phyloP scores from a whole-genome alignment of 2,329 filamentous ascomycete genomes.

The Ophiostoma populinum region DNA sequence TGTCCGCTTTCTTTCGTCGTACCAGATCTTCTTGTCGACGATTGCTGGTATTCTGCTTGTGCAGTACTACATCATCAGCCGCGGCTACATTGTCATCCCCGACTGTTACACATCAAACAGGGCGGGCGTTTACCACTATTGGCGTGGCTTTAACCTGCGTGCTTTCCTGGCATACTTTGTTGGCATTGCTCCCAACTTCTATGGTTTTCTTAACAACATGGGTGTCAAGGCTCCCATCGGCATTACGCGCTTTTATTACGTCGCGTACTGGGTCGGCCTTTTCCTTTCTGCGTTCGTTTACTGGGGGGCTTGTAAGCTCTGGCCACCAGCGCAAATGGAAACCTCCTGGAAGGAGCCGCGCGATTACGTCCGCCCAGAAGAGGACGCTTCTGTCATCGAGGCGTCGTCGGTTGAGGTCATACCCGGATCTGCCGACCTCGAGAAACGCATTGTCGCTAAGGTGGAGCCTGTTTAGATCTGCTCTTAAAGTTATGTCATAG shows the following conservation, averaged over 20 bases:
- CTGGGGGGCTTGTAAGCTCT: constrained; percentile 10
- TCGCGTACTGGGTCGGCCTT: constrained; percentile 36
- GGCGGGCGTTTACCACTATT: constrained; percentile 9
- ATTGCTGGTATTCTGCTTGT: constrained; percentile 25
- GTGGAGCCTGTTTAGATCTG: neutral
- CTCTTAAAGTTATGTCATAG: too few relatives aligned
- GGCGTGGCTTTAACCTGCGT: constrained; percentile 10
- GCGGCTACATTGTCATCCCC: constrained; percentile 19
- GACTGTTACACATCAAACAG: constrained; percentile 14
- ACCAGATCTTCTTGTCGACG: constrained; percentile 23
- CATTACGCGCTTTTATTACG: constrained; percentile 32
- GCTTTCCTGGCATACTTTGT: constrained; percentile 15
- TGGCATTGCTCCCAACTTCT: constrained; percentile 23
- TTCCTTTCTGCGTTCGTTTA: constrained; percentile 21
- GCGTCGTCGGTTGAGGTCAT: neutral
- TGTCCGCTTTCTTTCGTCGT: constrained; percentile 23
- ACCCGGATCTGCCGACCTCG: neutral
- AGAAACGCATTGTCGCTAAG: neutral
- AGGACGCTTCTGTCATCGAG: constrained; percentile 6
- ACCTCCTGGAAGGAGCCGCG: constrained; percentile 11
- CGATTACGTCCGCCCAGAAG: constrained; percentile 15
- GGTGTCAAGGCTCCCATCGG: constrained; percentile 17
- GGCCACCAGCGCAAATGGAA: constrained; percentile 10
- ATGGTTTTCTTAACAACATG: constrained; percentile 17
- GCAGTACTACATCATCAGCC: constrained; percentile 24